A percentile compares a stretch with the other conserved stretches of the same genome.
These are phyloP conservation scores for Aspergillus sp. DNA, from an alignment of 2,329 filamentous ascomycete genomes.

Conservation along the genomic window DNA sequence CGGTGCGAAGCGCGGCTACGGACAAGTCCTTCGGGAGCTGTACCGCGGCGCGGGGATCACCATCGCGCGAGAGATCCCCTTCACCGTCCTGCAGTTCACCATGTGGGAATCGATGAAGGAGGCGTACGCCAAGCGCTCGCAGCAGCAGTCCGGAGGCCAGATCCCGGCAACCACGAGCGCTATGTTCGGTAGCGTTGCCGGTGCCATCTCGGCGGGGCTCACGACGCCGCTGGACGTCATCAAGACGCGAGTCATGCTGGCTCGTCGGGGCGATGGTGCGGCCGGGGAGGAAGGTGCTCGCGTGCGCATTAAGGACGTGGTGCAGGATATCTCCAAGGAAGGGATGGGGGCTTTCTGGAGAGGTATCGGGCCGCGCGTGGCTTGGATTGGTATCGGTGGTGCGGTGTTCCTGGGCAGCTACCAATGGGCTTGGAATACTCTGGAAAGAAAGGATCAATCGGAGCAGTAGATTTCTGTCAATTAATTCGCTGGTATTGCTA, in stretches of 20 bases:
- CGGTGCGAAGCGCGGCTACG: conserved; percentile 40
- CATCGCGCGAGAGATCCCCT: conserved; percentile 92
- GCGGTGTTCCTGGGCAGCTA: conserved; percentile 94
- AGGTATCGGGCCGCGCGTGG: conserved; percentile 72
- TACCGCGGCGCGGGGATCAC: conserved; percentile 93
- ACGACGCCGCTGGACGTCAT: conserved; percentile 95
- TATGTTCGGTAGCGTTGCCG: conserved; percentile 78
- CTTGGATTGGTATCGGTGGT: conserved; percentile 93
- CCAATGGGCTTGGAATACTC: conserved; percentile 78
- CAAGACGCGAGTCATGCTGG: conserved; percentile 95
- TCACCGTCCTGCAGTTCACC: conserved; percentile 95
- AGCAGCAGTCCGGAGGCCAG: conserved; percentile 30
- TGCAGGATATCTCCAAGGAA: conserved; percentile 61
- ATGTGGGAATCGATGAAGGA: conserved; percentile 91
- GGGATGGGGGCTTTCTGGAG: conserved; percentile 48
- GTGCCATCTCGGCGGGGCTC: conserved; percentile 78
- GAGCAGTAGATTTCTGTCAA: conserved; percentile 8
- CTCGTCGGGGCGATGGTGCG: conserved; percentile 62
- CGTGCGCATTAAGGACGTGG: conserved; percentile 49
- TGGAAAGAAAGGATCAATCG: conserved; percentile 48
- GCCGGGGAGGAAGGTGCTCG: conserved; percentile 27
- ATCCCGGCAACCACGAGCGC: conserved; percentile 77
- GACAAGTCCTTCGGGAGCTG: conserved; percentile 73
- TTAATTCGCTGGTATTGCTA: neutral
- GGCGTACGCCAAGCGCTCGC: conserved; percentile 38